Base-by-base conservation (phyloP, 179 eudicot genomes). In the Actinidia arguta region DNA sequence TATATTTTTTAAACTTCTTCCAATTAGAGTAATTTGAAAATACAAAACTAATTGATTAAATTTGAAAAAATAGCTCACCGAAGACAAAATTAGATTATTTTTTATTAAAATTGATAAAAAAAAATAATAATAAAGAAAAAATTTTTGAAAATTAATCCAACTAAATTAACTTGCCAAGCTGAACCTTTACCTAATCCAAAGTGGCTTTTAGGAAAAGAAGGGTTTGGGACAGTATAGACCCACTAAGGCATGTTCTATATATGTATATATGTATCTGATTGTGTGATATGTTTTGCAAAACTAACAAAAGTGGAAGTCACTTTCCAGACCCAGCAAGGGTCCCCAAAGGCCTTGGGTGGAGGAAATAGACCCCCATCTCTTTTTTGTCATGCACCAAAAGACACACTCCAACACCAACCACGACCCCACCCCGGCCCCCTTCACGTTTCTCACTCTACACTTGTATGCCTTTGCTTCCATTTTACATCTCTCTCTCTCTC, bases 201-300 rank as follows among this genome's bases (percentile, higher is more conserved):
- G n/a, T n/a, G 56, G 5, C 55, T 56, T 51, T 79, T 73, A 50
- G 46, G 50, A 55, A 72, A 66, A 50, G 46, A 42, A 12, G 44
- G 67, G 27, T 80, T 70, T 55, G 63, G 75, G 64, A 79, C 64
- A 68, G 27, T 25, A 42, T 8, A 70, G 70, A 46, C 83, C 86
- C 86, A 83, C 80, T 46, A 48, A 73, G 84, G 84, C 16, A 55
- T 55, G 86, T 42, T 64, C 64, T 62, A 46, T 51, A 82, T 88
- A 87, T 86, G 85, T n/a, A 70, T 81, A 25, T 52, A 66, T 85
- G 90, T 25, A 80, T 64, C 69, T 80, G 76, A 76, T 85, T 87
- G 88, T 84, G 83, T 87, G 88, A 87, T n/a, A n/a, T n/a, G n/a
- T 80, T 81, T 78, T 82, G 79, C 86, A 85, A 83, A 85, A 82